Base-by-base conservation (phyloP, 305 asterid species). In the Plantago coronopus region DNA sequence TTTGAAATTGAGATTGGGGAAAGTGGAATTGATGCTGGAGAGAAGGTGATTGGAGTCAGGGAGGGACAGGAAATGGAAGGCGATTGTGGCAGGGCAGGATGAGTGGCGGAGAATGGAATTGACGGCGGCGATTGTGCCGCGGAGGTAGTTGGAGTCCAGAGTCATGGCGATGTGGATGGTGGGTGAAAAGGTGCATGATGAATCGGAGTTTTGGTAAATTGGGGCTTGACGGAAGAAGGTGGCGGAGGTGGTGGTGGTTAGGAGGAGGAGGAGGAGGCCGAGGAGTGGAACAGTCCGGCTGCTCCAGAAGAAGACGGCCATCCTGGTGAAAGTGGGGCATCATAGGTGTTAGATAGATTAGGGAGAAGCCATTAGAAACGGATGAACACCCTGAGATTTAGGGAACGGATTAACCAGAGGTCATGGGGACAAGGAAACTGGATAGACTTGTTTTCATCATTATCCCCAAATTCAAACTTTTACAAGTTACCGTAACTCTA, bases 111-210 rank as follows among this genome's bases (percentile, higher is more conserved):
- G 63, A 15, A 87, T 80, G 4, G 95, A 87, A 20, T 82, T 60
- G 16, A 87, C 86, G 12, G 94, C 94, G 4, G 85, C 94, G 86
- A 80, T 84, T 2, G 95, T 82, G 13, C 95, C 90, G 10, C 94
- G 59, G 27, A 87, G 80, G 57, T 84, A 87, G 59, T 82, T 82
- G 15, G 83, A 77, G 60, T 84, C 93, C 20, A 87, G 82, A 22
- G 95, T 87, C 93, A 84, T 87, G 31, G 89, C 88, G n/a, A 82
- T 74, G 53, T 87, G 86, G 19, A 84, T 75, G 56, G 57, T 42
- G 69, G 49, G 22, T 38, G 59, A 38, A 48, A 25, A 0, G 54
- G 50, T 2, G 3, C 15, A 46, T 29, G 43, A 16, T 9, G 15
- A 50, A 21, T 17, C 16, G 43, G 40, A 38, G 58, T 17, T 85